phyloP scores from a whole-genome alignment of 208 protist species.

The Acanthamoeba sp. region DNA sequence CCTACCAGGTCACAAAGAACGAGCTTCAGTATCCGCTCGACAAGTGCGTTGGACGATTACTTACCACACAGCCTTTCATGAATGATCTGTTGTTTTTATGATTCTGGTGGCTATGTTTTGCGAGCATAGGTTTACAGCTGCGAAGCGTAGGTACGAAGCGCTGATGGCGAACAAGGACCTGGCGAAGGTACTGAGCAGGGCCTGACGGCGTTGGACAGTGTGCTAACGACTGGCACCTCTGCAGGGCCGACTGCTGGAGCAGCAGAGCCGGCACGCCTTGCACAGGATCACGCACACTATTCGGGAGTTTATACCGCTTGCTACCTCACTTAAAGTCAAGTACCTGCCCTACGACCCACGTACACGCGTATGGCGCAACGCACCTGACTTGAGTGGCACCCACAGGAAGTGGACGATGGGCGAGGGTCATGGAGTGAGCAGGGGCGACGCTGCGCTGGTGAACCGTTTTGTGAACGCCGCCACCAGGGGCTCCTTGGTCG shows the following conservation, averaged over 20 bases:
- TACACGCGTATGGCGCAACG: not conserved
- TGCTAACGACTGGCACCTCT: not conserved
- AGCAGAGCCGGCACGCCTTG: constrained; percentile 46
- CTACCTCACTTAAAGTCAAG: not conserved
- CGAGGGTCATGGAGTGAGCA: not conserved
- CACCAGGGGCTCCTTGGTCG: not conserved
- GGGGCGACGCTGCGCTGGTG: not conserved
- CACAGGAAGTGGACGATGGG: not conserved
- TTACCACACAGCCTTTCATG: no score
- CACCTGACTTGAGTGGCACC: not conserved
- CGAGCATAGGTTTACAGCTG: not conserved
- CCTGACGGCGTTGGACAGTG: not conserved
- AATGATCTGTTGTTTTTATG: not conserved
- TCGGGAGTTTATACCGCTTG: not conserved
- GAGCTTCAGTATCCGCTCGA: not conserved
- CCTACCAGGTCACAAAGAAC: not conserved
- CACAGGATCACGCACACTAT: not conserved
- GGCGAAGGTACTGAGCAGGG: constrained; percentile 2
- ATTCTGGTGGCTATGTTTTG: not conserved
- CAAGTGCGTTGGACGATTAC: not conserved
- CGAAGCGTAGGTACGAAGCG: not conserved
- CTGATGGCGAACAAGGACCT: constrained; percentile 20
- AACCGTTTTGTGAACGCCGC: constrained; percentile 1
- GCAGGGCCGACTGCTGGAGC: constrained; percentile 40
- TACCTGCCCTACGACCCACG: not conserved